phyloP scores from a whole-genome alignment of 2,329 filamentous ascomycete genomes.

The Colletotrichum sp. region DNA sequence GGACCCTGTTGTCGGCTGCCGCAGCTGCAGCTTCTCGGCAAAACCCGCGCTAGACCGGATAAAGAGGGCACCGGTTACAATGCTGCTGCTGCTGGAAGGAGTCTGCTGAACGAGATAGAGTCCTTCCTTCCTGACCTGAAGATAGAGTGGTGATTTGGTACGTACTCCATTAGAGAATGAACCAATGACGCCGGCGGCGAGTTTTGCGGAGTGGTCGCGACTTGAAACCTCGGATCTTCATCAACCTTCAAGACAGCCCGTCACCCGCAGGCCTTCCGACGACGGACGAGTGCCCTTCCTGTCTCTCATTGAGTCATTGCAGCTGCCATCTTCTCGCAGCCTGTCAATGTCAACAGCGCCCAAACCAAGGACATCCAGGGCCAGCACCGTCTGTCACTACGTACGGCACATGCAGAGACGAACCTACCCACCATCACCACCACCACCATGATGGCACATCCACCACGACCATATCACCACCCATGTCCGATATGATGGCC shows the following conservation, averaged over 20 bases:
- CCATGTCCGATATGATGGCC: not conserved
- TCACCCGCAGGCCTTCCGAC: not conserved
- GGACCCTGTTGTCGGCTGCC: not conserved
- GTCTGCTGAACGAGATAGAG: not conserved
- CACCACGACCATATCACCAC: not conserved
- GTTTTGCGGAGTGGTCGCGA: not conserved
- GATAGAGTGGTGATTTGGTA: not conserved
- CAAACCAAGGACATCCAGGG: not conserved
- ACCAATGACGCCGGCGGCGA: not conserved
- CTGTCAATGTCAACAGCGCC: not conserved
- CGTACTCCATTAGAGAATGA: not conserved
- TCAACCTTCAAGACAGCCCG: not conserved
- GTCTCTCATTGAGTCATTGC: constrained; percentile 11
- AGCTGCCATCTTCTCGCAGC: not conserved
- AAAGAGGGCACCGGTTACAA: not conserved
- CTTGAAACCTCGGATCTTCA: constrained; percentile 17
- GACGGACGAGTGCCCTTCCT: not conserved
- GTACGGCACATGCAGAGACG: not conserved
- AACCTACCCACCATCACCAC: not conserved
- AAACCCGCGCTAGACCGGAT: constrained; percentile 4
- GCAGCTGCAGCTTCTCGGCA: not conserved
- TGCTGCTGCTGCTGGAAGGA: not conserved
- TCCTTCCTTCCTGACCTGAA: not conserved
- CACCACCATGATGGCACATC: not conserved
- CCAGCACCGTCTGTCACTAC: not conserved